phyloP scores from a whole-genome alignment of 192 early-diverging fungal species.

The Kickxella alabastrina region DNA sequence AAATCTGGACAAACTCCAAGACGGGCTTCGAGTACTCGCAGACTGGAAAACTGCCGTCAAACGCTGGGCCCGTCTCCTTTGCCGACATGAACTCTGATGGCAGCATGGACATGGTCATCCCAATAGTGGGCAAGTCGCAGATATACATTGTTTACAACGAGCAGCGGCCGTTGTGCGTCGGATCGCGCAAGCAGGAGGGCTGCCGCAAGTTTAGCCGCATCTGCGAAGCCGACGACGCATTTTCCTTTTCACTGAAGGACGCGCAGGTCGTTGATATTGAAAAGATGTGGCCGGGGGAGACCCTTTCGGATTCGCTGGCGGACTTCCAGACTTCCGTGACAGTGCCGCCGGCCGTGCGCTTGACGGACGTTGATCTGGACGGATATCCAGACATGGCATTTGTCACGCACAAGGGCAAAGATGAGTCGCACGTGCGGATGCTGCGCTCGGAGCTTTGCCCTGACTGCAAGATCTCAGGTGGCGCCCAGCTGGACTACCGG shows the following conservation, averaged over 20 bases:
- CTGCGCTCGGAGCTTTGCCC: conserved; percentile 65
- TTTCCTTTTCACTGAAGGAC: conserved; percentile 39
- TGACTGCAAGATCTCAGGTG: conserved; percentile 44
- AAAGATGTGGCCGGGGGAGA: conserved; percentile 48
- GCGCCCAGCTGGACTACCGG: conserved; percentile 48
- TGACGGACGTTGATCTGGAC: conserved; percentile 86
- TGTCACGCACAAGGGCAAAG: conserved; percentile 43
- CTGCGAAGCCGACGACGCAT: conserved; percentile 69
- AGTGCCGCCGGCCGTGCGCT: conserved; percentile 55
- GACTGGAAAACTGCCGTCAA: conserved; percentile 57
- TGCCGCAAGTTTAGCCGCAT: conserved; percentile 66
- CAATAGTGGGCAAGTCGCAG: conserved; percentile 56
- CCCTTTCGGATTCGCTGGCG: conserved; percentile 43
- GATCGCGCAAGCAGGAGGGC: conserved; percentile 30
- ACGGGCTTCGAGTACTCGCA: conserved; percentile 65
- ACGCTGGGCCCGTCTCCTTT: conserved; percentile 77
- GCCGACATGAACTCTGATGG: conserved; percentile 95
- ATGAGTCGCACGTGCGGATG: conserved; percentile 57
- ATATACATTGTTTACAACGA: conserved; percentile 79
- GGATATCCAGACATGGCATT: conserved; percentile 86
- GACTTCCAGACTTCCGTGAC: conserved; percentile 48
- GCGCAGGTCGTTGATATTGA: conserved; percentile 31
- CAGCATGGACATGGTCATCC: conserved; percentile 78
- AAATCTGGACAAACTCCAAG: conserved; percentile 73
- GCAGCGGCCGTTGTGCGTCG: conserved; percentile 74